Evolutionary conservation across 495 filamentous ascomycete genomes (phyloP), one percentile per base, ranked within the genome.

Genomic region (Glonium stellatum): DNA sequence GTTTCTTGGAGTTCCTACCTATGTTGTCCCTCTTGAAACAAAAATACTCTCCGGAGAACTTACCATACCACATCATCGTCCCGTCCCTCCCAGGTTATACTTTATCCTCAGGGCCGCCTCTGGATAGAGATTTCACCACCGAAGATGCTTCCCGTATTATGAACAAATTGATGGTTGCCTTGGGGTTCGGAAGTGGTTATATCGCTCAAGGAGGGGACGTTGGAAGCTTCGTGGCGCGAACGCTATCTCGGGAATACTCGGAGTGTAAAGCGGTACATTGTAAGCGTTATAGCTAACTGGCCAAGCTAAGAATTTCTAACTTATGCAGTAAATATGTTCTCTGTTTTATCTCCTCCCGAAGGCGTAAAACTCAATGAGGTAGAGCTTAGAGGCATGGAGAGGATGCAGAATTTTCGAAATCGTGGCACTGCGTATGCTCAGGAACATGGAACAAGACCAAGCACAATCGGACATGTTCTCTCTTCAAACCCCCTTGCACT

Each of bases 161-260:
- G 10, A 70, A 88, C 69, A 67, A 77, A 37, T 64, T 89, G 4
- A 87, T 88, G 83, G 70, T 72, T 15, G 72, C 73, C 19, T 69
- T 87, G 1, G 84, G 85, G 0, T 85, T 88, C 55, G 74, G 69
- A 5, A 70, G 71, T 34, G 81, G 80, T 1, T 88, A 89, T 67
- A 70, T 88, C 27, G 79, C 77, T 0, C 82, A 87, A 62, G 86
- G 87, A 1, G 87, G 86, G 15, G 85, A 90, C 63, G 77, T 87
- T 50, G 87, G 86, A 4, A 78, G 77, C 61, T 66, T 71, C 6
- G 54, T 88, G 21, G 74, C 77, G 0, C 67, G 78, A 21, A 53
- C 73, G 0, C 48, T 87, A 55, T 75, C 70, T 1, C 73, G 71
- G 9, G 59, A 71, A 0, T 69, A 70, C 50, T 60, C 71, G 3